Percentiles rank a stretch among this genome's conserved stretches.
Conservation (phyloP, 192 early-diverging fungal genomes). For the Kickxella alabastrina region DNA sequence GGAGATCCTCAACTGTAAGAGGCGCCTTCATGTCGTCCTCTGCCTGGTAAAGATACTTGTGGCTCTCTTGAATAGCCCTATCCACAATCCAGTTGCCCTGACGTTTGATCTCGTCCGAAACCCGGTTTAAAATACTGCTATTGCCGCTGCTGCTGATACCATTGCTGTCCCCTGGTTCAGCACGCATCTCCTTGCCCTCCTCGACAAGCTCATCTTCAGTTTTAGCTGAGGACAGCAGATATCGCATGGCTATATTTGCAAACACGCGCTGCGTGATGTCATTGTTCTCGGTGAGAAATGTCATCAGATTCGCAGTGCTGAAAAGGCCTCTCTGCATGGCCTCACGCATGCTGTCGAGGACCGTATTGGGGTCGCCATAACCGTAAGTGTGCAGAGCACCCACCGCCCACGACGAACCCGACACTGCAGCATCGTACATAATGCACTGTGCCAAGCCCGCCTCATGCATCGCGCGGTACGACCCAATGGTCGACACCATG, state of each 20-base stretch:
- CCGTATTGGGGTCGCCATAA: conserved; percentile 28
- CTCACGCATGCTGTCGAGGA: conserved; percentile 53
- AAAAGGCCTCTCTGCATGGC: conserved; percentile 63
- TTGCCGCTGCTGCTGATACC: neutral
- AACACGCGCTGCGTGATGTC: conserved; percentile 41
- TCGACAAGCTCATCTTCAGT: neutral
- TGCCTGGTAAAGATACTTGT: neutral
- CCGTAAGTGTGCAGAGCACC: conserved; percentile 41
- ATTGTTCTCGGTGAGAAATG: conserved; percentile 30
- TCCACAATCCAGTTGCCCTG: conserved; percentile 2
- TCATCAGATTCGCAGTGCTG: conserved; percentile 27
- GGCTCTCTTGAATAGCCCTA: conserved; percentile 9
- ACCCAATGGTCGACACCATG: conserved; percentile 72
- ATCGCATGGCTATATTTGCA: conserved; percentile 42
- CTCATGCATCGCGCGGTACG: conserved; percentile 61
- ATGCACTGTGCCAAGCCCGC: conserved; percentile 64
- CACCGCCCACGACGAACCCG: conserved; percentile 38
- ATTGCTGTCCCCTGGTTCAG: neutral
- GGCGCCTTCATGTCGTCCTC: neutral
- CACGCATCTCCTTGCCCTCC: neutral
- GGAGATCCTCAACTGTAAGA: conserved; percentile 20
- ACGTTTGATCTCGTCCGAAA: neutral
- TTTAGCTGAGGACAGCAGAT: conserved; percentile 15
- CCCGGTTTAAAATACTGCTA: neutral
- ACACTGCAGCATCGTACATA: conserved; percentile 68